Evolutionary conservation across 345 rosid genomes (phyloP).

Genomic region (Eutrema yunnanense): DNA sequence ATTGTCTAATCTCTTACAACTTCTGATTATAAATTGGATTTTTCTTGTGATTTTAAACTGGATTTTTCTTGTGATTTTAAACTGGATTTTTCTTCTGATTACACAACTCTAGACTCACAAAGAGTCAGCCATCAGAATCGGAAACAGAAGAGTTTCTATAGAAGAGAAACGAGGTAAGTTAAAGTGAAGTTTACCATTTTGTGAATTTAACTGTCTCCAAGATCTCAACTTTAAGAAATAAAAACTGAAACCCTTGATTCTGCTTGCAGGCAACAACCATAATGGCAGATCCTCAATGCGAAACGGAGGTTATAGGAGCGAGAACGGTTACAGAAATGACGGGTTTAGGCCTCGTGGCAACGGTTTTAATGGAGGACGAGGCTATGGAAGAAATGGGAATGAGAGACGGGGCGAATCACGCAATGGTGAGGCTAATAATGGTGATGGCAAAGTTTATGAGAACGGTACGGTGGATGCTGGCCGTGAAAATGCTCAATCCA

Average conservation of each 20-base stretch:
- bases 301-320: conserved; percentile 47
- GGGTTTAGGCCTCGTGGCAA: conserved; percentile 46
- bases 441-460: conserved; percentile 35
- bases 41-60: neutral
- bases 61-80: neutral
- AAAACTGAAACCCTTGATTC: neutral
- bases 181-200: neutral
- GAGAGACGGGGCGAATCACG: conserved; percentile 40
- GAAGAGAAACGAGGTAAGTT: conserved; percentile 71
- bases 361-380: conserved; percentile 36
- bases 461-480: conserved; percentile 13
- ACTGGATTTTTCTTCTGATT: neutral
- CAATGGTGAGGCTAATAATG: conserved; percentile 8
- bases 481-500: conserved; percentile 14
- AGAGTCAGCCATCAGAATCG: conserved; percentile 49
- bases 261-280: conserved; percentile 38
- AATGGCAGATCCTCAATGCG: conserved; percentile 36
- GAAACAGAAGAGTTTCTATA: conserved; percentile 57
- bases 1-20: neutral
- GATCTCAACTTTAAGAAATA: neutral
- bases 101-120: conserved; percentile 29
- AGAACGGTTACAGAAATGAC: conserved; percentile 49
- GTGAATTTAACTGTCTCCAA: neutral
- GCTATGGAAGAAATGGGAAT: conserved; percentile 36
- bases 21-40: neutral